Percentiles rank a stretch among this genome's conserved stretches.
phyloP scores from a whole-genome alignment of 2,329 filamentous ascomycete genomes.

The Raffaelea albimanens region DNA sequence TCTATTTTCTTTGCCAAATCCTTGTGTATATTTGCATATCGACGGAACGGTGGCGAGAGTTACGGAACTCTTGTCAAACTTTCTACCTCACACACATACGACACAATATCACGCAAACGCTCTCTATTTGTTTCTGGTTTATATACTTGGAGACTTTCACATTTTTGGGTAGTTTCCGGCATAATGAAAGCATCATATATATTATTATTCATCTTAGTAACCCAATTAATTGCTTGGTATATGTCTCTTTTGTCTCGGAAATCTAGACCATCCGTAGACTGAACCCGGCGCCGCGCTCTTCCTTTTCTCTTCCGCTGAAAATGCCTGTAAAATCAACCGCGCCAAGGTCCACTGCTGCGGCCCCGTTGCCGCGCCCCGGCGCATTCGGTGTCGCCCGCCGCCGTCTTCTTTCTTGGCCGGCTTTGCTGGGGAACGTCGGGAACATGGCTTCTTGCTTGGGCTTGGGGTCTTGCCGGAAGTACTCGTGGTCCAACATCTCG shows the following conservation, averaged over 20 bases:
- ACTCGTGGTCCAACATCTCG: slow-evolving; percentile 69
- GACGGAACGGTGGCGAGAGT: no score
- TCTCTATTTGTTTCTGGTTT: no score
- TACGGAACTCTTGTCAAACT: no score
- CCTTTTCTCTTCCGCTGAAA: slow-evolving; percentile 56
- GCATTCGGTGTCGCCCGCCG: slow-evolving; percentile 70
- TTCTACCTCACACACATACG: no score
- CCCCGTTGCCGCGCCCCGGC: slow-evolving; percentile 64
- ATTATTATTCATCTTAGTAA: no score
- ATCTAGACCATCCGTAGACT: slow-evolving; percentile 50
- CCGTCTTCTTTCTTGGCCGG: slow-evolving; percentile 76
- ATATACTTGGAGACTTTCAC: no score
- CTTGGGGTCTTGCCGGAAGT: slow-evolving; percentile 81
- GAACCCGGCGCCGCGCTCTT: slow-evolving; percentile 57
- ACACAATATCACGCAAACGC: no score
- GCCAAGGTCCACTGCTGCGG: slow-evolving; percentile 45
- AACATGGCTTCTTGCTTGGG: slow-evolving; percentile 90
- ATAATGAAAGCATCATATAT: no score
- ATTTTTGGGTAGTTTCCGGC: no score
- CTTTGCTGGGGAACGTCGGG: slow-evolving; percentile 92
- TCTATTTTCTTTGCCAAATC: no score
- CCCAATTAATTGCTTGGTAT: neutral
- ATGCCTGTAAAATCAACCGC: slow-evolving; percentile 60
- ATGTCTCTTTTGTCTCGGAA: neutral
- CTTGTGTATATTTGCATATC: no score